Conservation (phyloP, 129 eudicot species). For the carrot (Daucus carota) region DNA sequence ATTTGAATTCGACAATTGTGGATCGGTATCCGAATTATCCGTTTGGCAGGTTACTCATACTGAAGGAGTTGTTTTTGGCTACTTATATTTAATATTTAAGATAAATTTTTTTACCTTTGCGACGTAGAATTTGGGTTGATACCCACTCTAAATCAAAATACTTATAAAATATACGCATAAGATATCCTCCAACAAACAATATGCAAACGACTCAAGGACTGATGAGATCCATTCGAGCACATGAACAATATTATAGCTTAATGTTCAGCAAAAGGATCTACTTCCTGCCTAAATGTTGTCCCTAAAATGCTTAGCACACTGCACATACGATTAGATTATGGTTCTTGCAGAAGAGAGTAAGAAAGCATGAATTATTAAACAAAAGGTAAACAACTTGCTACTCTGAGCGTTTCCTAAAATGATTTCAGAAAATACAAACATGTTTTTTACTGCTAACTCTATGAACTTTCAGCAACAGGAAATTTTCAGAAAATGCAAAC, state of each 20-base stretch:
- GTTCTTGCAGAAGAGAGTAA: neutral
- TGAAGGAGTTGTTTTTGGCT: no score
- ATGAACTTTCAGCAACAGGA: constrained; percentile 5
- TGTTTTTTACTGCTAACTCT: neutral
- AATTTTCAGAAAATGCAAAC: neutral
- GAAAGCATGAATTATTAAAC: no score
- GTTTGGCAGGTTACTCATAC: no score
- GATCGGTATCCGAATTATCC: no score
- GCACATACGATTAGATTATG: neutral
- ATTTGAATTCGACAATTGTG: no score
- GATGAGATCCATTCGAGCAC: neutral
- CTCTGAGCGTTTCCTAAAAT: neutral
- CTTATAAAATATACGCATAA: no score
- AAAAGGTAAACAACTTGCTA: neutral
- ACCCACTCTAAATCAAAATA: no score
- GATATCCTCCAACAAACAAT: neutral
- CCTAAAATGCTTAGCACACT: neutral
- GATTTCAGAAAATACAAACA: neutral
- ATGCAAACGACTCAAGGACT: neutral
- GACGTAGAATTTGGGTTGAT: no score
- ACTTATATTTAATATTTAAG: no score
- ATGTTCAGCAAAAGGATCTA: no score
- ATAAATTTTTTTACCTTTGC: no score
- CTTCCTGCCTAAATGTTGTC: neutral
- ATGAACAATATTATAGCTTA: no score